Percentiles rank a stretch among this genome's conserved stretches.
phyloP scores from a whole-genome alignment of 176 grass and related monocot species.

The Miscanthus lutarioriparius region DNA sequence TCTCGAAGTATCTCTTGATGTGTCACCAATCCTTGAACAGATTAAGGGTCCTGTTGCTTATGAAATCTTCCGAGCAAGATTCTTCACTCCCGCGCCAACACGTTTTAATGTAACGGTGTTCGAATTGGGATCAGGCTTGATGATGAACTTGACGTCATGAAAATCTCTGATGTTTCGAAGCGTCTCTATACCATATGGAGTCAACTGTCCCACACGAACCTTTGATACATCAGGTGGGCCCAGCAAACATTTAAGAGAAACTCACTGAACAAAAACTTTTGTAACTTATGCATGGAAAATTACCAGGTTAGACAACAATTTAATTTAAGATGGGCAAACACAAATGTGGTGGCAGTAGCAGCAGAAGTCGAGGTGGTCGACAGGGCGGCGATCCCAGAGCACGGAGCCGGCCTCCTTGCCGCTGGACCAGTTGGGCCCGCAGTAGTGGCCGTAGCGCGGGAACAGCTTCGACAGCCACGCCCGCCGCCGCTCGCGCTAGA shows the following conservation, averaged over 20 bases:
- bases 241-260: conserved; percentile 49
- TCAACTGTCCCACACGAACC: conserved; percentile 74
- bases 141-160: conserved; percentile 75
- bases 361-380: conserved; percentile 95
- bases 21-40: neutral
- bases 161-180: conserved; percentile 86
- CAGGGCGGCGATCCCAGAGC: conserved; percentile 84
- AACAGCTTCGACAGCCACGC: conserved; percentile 82
- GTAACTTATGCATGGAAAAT: neutral
- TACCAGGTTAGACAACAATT: neutral
- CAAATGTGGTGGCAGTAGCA: conserved; percentile 93
- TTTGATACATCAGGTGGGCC: conserved; percentile 81
- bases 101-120: conserved; percentile 75
- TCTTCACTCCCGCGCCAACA: conserved; percentile 71
- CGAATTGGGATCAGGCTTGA: conserved; percentile 73
- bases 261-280: neutral
- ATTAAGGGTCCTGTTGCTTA: conserved; percentile 32
- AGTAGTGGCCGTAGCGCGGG: conserved; percentile 94
- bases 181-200: conserved; percentile 73
- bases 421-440: conserved; percentile 97
- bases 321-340: neutral
- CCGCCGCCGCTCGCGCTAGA: conserved; percentile 14
- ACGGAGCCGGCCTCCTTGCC: conserved; percentile 86
- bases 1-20: neutral
- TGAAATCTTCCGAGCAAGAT: conserved; percentile 69